Evolutionary conservation across 495 filamentous ascomycete genomes (phyloP), one percentile per base, ranked within the genome.

Genomic region (Annulohypoxylon moriforme): DNA sequence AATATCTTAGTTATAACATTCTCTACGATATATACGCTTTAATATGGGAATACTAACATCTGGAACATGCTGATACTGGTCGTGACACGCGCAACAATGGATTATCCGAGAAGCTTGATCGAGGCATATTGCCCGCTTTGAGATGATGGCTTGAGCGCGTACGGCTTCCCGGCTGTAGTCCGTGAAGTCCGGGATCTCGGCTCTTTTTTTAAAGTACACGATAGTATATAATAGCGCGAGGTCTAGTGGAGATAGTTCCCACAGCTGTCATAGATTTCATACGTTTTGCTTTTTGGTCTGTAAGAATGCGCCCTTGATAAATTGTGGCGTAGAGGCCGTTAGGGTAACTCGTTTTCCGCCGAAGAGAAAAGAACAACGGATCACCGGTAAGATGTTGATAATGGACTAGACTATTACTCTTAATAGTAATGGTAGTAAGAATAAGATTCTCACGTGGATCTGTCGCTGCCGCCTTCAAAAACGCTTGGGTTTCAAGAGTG

Each of bases 41-140:
- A 18, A 3, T 29, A 57, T 16, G 47, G 38, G 34, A 58, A 16
- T 42, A 79, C 84, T 83, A 64, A 87, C 95, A 98, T 85, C 93
- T 89, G 57, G 92, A 93, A 80, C 95, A 98, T 4, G 95, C 95
- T 63, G 93, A 94, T 36, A 97, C 94, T 4, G 95, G 94, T 55
- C 95, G 88, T 75, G 92, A 95, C 53, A 98, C 95, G 78, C 92
- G 91, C 68, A 98, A 85, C 61, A 95, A 80, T 22, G 95, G 94
- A 64, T 89, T 92, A 64, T 95, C 92, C 24, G 81, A 79, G 72
- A 85, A 81, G 58, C 82, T 85, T 40, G 78, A 81, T 57, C 81
- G 81, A 64, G 77, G 79, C 82, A 84, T 85, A 29, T 6, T 69
- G 57, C 60, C 52, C 55, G 64, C 63, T 38, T 42, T 65, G 55